These are phyloP conservation scores for Agaricus sinodeliciosus DNA, from an alignment of 768 basidiomycete species.

Conservation along the genomic window DNA sequence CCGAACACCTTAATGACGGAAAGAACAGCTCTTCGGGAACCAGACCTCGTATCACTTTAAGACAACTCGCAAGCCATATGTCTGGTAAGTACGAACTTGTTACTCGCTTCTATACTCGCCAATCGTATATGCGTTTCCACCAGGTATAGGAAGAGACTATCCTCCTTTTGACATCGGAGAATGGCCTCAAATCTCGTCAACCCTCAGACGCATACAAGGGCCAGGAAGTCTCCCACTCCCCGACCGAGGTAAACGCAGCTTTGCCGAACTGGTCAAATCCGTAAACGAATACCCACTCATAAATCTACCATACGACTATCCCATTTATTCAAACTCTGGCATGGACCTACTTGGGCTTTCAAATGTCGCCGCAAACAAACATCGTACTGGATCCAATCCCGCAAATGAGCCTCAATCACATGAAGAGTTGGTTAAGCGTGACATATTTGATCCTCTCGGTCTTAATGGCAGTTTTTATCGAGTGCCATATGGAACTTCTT, in stretches of 20 bases:
- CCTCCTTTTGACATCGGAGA: conserved; percentile 23
- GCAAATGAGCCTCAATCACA: conserved; percentile 26
- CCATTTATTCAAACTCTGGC: conserved; percentile 74
- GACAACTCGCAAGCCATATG: conserved; percentile 36
- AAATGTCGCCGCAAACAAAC: conserved; percentile 49
- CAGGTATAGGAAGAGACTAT: conserved; percentile 31
- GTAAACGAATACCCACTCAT: conserved; percentile 32
- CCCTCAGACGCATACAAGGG: conserved; percentile 8
- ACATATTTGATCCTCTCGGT: conserved; percentile 43
- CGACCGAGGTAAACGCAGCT: conserved; percentile 4
- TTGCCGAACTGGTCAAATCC: conserved; percentile 26
- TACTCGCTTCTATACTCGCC: background rate
- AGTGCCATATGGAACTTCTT: conserved; percentile 25
- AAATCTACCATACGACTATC: conserved; percentile 37
- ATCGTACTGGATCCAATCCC: conserved; percentile 19
- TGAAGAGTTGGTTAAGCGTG: conserved; percentile 37
- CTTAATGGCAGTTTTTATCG: conserved; percentile 39
- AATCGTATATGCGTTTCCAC: background rate
- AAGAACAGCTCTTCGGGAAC: background rate
- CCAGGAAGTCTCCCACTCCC: conserved; percentile 25
- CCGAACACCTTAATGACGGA: conserved; percentile 20
- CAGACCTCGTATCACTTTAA: conserved; percentile 28
- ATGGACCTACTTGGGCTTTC: conserved; percentile 67
- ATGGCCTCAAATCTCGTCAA: conserved; percentile 30
- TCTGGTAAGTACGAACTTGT: conserved; percentile 18